Conservation (phyloP, 1,284 basidiomycete genomes). For the Mycena citricolor region DNA sequence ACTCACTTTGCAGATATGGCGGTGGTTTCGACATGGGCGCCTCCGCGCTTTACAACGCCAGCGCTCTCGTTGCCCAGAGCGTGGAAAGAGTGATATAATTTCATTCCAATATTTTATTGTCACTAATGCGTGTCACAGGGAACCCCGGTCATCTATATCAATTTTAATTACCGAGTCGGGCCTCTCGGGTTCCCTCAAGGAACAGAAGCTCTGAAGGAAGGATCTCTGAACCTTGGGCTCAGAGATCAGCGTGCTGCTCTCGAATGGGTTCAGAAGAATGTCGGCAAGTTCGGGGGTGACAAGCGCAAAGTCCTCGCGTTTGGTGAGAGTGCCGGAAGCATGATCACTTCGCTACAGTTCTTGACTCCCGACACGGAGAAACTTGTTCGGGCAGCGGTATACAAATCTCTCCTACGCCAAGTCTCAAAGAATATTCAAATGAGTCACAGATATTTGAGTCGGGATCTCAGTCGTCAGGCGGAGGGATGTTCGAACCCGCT, state of each 20-base stretch:
- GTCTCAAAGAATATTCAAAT: too few relatives aligned
- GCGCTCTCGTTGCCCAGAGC: constrained; percentile 16
- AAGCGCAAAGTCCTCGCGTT: constrained; percentile 39
- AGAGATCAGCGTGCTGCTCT: constrained; percentile 46
- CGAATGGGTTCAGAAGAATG: constrained; percentile 47
- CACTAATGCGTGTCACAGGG: constrained; percentile 8
- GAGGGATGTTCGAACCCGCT: constrained; percentile 21
- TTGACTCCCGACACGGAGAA: constrained; percentile 28
- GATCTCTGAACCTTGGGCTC: constrained; percentile 42
- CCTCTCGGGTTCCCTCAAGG: constrained; percentile 45
- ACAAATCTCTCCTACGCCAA: background rate
- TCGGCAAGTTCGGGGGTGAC: constrained; percentile 42
- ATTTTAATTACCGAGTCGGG: constrained; percentile 43
- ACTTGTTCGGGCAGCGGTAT: constrained; percentile 16
- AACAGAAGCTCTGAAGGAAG: constrained; percentile 30
- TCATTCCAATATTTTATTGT: background rate
- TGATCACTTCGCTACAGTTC: constrained; percentile 32
- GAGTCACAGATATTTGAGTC: constrained; percentile 20
- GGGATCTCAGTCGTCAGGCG: constrained; percentile 18
- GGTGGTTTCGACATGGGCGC: constrained; percentile 38
- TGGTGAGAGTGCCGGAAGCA: constrained; percentile 45
- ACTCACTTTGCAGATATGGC: constrained; percentile 41
- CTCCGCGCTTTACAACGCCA: constrained; percentile 9
- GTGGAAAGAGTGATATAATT: constrained; percentile 13
- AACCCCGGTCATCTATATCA: constrained; percentile 39